Evolutionary conservation across 495 filamentous ascomycete species (phyloP), one percentile per base, ranked within the genome.

Genomic region (Penicillium waksmanii): DNA sequence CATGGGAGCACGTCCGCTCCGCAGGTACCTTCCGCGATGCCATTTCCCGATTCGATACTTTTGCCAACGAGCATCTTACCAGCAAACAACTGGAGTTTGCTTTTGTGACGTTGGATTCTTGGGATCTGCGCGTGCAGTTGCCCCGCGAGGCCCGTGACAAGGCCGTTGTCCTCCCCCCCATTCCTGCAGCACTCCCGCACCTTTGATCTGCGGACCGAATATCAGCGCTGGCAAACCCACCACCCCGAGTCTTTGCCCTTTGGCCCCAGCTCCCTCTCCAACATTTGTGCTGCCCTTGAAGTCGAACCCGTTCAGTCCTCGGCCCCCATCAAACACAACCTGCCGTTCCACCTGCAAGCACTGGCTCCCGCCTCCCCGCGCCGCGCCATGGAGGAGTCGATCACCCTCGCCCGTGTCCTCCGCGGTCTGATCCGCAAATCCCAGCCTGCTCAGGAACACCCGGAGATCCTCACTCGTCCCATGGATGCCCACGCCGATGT

Each of bases 401-500:
- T 98, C 42, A 98, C 95, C 3, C 82, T 98, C 46, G 90, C 95
- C 52, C 85, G 95, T 49, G 96, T 98, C 34, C 84, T 98, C 13
- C 88, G 91, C 50, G 93, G 94, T 27, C 74, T 98, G 63, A 93
- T 97, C 56, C 87, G 91, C 63, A 98, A 98, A 77, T 98, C 95
- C 19, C 93, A 97, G 73, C 95, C 95, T 4, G 80, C 89, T 5
- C 89, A 94, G 65, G 93, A 96, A 61, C 94, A 97, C 65, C 91
- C 93, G 1, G 95, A 97, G 77, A 89, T 98, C 42, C 78, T 98
- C 35, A 94, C 90, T 35, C 87, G 93, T 36, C 95, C 95, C 31
- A 95, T 98, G 89, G 95, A 98, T 82, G 95, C 95, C 38, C 84
- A 92, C 59, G 93, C 94, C 48, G 95, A 98, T 73, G 95, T 98